phyloP scores from a whole-genome alignment of 805 yeast species.

The Metschnikowia orientalis region DNA sequence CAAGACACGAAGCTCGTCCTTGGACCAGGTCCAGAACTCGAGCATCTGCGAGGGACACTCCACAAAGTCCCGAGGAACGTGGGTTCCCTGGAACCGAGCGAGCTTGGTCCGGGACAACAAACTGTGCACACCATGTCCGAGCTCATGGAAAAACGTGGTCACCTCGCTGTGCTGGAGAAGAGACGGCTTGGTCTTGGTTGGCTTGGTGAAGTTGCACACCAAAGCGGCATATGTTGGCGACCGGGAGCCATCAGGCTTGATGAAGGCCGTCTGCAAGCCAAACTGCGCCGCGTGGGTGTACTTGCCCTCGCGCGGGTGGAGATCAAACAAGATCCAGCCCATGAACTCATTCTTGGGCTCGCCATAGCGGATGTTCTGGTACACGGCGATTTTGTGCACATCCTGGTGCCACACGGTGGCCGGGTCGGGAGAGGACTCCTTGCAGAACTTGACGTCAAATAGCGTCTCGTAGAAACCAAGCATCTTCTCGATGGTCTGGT shows the following conservation, averaged over 20 bases:
- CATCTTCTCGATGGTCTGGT: constrained; percentile 65
- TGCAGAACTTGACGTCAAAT: constrained; percentile 64
- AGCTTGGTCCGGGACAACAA: constrained; percentile 62
- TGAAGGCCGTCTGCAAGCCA: constrained; percentile 58
- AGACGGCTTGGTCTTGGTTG: constrained; percentile 64
- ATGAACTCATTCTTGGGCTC: constrained; percentile 46
- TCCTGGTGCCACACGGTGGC: constrained; percentile 71
- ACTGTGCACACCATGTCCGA: constrained; percentile 86
- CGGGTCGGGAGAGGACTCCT: constrained; percentile 36
- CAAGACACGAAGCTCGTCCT: constrained; percentile 50
- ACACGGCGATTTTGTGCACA: constrained; percentile 69
- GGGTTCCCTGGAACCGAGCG: constrained; percentile 70
- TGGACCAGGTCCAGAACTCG: constrained; percentile 85
- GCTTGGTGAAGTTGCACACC: constrained; percentile 81
- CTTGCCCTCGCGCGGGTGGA: constrained; percentile 83
- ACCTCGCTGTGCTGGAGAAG: constrained; percentile 74
- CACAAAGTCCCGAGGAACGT: constrained; percentile 80
- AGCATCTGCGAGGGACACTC: constrained; percentile 90
- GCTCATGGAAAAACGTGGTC: constrained; percentile 81
- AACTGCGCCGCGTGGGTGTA: constrained; percentile 89
- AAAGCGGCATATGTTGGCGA: constrained; percentile 66
- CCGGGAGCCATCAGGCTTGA: constrained; percentile 45
- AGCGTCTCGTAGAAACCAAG: constrained; percentile 63
- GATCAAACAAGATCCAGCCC: constrained; percentile 76
- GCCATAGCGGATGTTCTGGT: constrained; percentile 49